A percentile compares a stretch with the other conserved stretches of the same genome.
phyloP scores from a whole-genome alignment of 129 eudicot species.

The Artemisia annua region DNA sequence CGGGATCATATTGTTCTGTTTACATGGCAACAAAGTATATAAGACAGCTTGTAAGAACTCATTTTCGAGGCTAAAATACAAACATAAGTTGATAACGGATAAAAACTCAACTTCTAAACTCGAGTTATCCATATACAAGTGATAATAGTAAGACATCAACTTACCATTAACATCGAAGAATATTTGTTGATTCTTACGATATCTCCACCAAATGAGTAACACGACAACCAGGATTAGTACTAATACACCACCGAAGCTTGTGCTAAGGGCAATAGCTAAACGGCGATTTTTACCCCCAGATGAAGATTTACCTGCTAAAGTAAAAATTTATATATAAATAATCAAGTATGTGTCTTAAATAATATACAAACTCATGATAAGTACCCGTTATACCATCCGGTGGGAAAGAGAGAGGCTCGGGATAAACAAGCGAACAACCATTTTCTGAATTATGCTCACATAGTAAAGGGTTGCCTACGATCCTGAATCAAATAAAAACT shows the following conservation, averaged over 20 bases:
- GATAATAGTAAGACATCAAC: conserved; percentile 18
- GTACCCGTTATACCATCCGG: conserved; percentile 64
- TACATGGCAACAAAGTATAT: background rate
- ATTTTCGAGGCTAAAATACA: background rate
- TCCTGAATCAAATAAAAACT: conserved; percentile 38
- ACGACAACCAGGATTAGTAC: conserved; percentile 40
- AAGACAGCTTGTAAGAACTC: background rate
- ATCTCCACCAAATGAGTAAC: conserved; percentile 76
- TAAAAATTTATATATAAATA: conserved; percentile 5
- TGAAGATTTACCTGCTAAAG: conserved; percentile 46
- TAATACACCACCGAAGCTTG: conserved; percentile 71
- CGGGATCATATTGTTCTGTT: conserved; percentile 96
- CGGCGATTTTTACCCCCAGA: conserved; percentile 52
- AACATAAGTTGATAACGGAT: no score
- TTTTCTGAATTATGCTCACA: conserved; percentile 61
- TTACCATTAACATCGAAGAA: conserved; percentile 92
- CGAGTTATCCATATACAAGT: no score
- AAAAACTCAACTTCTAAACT: no score
- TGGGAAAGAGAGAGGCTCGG: conserved; percentile 80
- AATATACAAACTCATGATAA: conserved; percentile 1
- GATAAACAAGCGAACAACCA: conserved; percentile 71
- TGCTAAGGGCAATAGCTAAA: conserved; percentile 71
- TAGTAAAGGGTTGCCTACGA: conserved; percentile 78
- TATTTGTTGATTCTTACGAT: conserved; percentile 80
- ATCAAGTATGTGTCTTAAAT: background rate